Evolutionary conservation across 176 grass and related monocot species (phyloP), one percentile per base, ranked within the genome.

Genomic region (Paspalum vaginatum): DNA sequence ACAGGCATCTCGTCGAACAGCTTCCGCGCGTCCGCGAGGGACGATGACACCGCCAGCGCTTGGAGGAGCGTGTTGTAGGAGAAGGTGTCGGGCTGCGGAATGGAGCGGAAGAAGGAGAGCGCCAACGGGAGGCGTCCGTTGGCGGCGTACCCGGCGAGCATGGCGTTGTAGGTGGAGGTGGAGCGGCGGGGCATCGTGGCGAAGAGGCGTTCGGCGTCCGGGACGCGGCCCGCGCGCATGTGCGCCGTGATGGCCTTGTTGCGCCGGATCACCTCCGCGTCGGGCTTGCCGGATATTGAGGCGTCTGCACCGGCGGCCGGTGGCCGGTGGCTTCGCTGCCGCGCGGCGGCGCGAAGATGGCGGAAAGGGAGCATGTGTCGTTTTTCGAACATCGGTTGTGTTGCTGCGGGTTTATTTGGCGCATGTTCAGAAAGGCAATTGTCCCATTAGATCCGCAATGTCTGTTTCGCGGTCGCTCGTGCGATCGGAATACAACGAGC

Each of bases 41-140:
- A 89, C 8, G 90, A 85, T 0, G 88, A 88, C 8, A 77, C 7
- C 5, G 84, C 90, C 49, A 95, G 46, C 14, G 86, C 82, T 4
- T 86, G 81, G 48, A 99, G 89, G 65, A 99, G 88, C 56, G 86
- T 93, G 82, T 99, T 99, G 68, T 85, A 99, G 72, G 92, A 95
- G 86, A 93, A 88, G 61, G 85, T 62, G 24, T 99, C 92, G 15
- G 85, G 92, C 2, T 56, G n/a, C 24, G 86, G 84, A 48, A 95
- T 99, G 54, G 72, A 55, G 1, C 77, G 85, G 81, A 95, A 98
- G 20, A 98, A 73, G 32, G 78, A 79, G 6, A 75, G 22, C 3
- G 86, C 92, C 77, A 80, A 70, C 12, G 88, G 67, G 62, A 89
- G 89, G 13, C 76, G 86, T 46, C 86, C 85, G 62, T 98, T 98